phyloP scores from a whole-genome alignment of 2,329 filamentous ascomycete species.

The Alternaria postmessia region DNA sequence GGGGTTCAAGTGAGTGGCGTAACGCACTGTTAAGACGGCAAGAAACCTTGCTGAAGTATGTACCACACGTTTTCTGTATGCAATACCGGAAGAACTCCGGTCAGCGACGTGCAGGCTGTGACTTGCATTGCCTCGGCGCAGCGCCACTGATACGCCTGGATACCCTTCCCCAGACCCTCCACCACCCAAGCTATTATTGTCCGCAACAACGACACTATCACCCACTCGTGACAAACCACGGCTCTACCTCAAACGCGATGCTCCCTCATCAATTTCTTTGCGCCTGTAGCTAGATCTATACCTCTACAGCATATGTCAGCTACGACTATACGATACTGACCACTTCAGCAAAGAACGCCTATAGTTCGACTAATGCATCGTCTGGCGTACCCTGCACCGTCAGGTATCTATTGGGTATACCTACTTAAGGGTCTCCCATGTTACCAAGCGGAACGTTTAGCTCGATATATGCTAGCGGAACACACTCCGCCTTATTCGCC shows the following conservation, averaged over 20 bases:
- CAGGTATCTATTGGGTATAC: slow-evolving; percentile 8
- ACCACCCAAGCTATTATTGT: neutral
- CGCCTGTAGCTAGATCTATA: neutral
- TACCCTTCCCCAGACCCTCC: slow-evolving; percentile 8
- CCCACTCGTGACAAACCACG: neutral
- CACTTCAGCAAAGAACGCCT: neutral
- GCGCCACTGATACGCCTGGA: neutral
- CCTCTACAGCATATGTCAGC: neutral
- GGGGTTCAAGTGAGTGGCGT: neutral
- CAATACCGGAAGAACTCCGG: slow-evolving; percentile 15
- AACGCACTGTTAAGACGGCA: slow-evolving; percentile 3
- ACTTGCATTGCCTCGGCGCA: slow-evolving; percentile 5
- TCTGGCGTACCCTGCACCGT: slow-evolving; percentile 11
- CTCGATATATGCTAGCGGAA: slow-evolving; percentile 7
- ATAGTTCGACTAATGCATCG: neutral
- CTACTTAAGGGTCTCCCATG: slow-evolving; percentile 6
- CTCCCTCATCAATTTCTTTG: neutral
- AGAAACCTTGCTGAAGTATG: neutral
- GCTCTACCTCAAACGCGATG: neutral
- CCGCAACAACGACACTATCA: neutral
- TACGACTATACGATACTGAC: neutral
- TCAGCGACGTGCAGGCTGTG: neutral
- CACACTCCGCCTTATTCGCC: slow-evolving; percentile 5
- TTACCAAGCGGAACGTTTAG: slow-evolving; percentile 6
- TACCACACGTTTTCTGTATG: neutral